These are phyloP conservation scores for Chalciporus piperatus DNA, from an alignment of 768 basidiomycete species.

Conservation along the genomic window DNA sequence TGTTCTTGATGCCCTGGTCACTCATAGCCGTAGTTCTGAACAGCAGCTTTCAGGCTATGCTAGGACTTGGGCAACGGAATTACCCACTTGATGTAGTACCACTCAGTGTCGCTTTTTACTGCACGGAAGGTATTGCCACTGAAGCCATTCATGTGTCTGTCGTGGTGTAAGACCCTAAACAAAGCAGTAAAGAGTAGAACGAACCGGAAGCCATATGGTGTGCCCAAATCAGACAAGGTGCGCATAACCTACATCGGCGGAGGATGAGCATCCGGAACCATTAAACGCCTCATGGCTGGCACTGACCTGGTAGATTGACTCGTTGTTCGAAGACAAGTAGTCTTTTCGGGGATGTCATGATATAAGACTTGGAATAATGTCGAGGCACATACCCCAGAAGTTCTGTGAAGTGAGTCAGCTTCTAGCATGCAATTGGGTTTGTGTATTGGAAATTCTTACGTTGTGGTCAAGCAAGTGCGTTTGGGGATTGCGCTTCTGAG, in stretches of 20 bases:
- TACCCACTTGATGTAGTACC: constrained; percentile 52
- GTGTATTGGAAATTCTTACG: constrained; percentile 13
- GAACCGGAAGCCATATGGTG: constrained; percentile 45
- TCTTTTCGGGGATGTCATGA: constrained; percentile 26
- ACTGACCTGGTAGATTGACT: constrained; percentile 41
- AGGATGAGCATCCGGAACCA: not conserved
- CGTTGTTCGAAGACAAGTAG: constrained; percentile 46
- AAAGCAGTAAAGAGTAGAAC: constrained; percentile 4
- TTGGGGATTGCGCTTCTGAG: constrained; percentile 48
- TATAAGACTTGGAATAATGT: not conserved
- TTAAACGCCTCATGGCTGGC: not conserved
- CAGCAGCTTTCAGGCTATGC: constrained; percentile 15
- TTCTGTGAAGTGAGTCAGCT: constrained; percentile 8
- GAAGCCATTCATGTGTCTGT: constrained; percentile 47
- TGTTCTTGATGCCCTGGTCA: constrained; percentile 40
- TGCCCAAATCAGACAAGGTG: constrained; percentile 54
- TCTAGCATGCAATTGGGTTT: not conserved
- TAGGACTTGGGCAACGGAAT: not conserved
- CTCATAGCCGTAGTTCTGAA: constrained; percentile 14
- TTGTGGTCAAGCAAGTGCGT: constrained; percentile 45
- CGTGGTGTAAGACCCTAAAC: not conserved
- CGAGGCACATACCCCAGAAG: constrained; percentile 14
- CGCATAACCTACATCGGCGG: constrained; percentile 38
- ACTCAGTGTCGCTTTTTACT: constrained; percentile 46
- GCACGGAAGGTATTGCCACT: constrained; percentile 48